phyloP scores from a whole-genome alignment of 2,329 filamentous ascomycete species.

The Lomentospora prolificans region DNA sequence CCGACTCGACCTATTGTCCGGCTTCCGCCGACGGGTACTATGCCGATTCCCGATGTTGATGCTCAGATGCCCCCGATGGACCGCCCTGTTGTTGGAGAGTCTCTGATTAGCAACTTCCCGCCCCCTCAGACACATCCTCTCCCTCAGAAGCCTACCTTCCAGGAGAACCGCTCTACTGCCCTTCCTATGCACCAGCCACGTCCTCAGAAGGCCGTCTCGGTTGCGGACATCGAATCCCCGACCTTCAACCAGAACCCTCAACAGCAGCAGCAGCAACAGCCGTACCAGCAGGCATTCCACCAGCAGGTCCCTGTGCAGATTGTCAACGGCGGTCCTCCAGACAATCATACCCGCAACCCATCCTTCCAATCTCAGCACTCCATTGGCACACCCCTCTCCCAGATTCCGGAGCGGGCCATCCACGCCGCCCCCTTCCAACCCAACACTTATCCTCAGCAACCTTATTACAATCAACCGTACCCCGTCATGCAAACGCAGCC shows the following conservation, averaged over 20 bases:
- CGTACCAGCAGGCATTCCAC: conserved; percentile 87
- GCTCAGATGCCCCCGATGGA: conserved; percentile 1
- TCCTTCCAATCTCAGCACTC: conserved; percentile 64
- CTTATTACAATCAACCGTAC: conserved; percentile 61
- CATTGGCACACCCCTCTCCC: conserved; percentile 72
- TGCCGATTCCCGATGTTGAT: conserved; percentile 10
- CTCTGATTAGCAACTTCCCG: conserved; percentile 41
- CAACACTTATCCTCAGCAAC: conserved; percentile 49
- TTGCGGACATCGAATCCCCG: conserved; percentile 86
- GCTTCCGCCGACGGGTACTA: conserved; percentile 54
- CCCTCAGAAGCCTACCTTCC: conserved; percentile 47
- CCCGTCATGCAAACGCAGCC: conserved; percentile 29
- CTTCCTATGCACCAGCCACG: conserved; percentile 86
- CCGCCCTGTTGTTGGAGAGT: conserved; percentile 13
- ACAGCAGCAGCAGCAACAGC: conserved; percentile 62
- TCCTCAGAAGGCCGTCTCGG: conserved; percentile 87
- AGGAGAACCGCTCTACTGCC: conserved; percentile 38
- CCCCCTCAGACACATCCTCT: conserved; percentile 50
- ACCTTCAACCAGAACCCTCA: conserved; percentile 45
- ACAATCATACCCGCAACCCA: conserved; percentile 55
- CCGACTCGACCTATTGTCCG: conserved; percentile 65
- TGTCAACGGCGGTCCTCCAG: conserved; percentile 42
- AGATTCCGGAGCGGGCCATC: conserved; percentile 86
- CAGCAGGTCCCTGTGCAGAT: conserved; percentile 82
- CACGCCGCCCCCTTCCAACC: conserved; percentile 87